phyloP scores from a whole-genome alignment of 2,329 filamentous ascomycete genomes.

The Trichothecium sympodiale region DNA sequence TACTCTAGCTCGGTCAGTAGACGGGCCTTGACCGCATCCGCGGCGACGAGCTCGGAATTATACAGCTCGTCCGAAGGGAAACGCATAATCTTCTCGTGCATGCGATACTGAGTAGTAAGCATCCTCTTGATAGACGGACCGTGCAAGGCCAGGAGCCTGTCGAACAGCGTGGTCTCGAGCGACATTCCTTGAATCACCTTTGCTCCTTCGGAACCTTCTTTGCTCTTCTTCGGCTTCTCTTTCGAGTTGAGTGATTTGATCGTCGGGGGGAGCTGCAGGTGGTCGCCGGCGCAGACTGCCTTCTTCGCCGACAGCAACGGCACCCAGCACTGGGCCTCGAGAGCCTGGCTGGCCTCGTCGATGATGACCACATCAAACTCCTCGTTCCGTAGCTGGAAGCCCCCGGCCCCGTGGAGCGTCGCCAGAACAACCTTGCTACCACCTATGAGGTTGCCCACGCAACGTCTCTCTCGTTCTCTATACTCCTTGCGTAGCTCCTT shows the following conservation, averaged over 20 bases:
- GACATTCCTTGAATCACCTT: constrained; percentile 41
- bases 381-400: constrained; percentile 68
- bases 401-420: constrained; percentile 85
- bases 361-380: constrained; percentile 90
- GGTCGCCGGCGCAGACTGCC: constrained; percentile 84
- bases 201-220: constrained; percentile 17
- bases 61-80: constrained; percentile 90
- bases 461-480: constrained; percentile 70
- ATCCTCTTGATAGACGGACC: constrained; percentile 80
- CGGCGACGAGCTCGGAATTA: constrained; percentile 68
- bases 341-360: constrained; percentile 89
- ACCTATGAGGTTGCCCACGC: constrained; percentile 63
- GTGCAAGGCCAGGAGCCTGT: constrained; percentile 72
- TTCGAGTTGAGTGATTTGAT: constrained; percentile 68
- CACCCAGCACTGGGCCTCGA: constrained; percentile 97
- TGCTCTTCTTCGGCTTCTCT: constrained; percentile 25
- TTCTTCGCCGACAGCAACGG: constrained; percentile 71
- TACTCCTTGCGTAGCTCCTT: constrained; percentile 82
- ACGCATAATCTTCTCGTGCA: constrained; percentile 92
- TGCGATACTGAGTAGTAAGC: constrained; percentile 94
- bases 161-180: constrained; percentile 87
- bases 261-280: constrained; percentile 86
- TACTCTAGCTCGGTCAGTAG: constrained; percentile 71
- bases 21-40: constrained; percentile 63
- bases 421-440: constrained; percentile 81